Evolutionary conservation across 1,139 yeast genomes (phyloP).

Genomic region (Yamadazyma blattariae): DNA sequence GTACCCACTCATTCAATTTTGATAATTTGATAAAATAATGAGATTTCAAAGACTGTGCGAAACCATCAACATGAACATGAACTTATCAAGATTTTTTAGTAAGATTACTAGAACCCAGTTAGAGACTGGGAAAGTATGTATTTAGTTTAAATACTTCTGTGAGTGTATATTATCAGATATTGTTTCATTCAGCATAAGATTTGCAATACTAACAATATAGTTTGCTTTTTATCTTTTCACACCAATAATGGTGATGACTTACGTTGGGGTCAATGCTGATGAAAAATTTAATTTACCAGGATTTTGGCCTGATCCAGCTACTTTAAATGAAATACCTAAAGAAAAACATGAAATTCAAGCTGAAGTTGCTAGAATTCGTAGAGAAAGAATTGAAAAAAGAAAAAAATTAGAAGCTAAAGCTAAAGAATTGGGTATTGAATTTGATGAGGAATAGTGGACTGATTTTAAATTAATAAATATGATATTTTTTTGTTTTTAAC

Average conservation of each 20-base stretch:
- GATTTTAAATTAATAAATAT: too few relatives aligned
- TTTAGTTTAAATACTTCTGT: too few relatives aligned
- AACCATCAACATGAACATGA: constrained; percentile 1
- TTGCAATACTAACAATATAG: constrained; percentile 30
- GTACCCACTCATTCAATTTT: constrained; percentile 16
- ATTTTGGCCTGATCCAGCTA: constrained; percentile 95
- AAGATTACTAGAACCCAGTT: constrained; percentile 56
- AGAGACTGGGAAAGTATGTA: constrained; percentile 64
- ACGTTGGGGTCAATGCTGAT: constrained; percentile 87
- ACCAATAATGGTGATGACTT: constrained; percentile 88
- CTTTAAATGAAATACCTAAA: constrained; percentile 86
- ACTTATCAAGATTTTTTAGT: constrained; percentile 25
- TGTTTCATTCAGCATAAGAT: not conserved
- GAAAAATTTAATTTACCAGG: constrained; percentile 89
- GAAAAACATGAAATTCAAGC: constrained; percentile 91
- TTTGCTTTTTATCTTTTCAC: constrained; percentile 84
- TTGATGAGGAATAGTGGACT: constrained; percentile 30
- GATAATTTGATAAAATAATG: not conserved
- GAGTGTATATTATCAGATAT: not conserved
- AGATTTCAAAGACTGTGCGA: too few relatives aligned
- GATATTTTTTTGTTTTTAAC: too few relatives aligned
- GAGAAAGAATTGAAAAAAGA: constrained; percentile 72
- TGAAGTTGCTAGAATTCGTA: constrained; percentile 81
- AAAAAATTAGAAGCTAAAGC: constrained; percentile 72
- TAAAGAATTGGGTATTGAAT: constrained; percentile 58